Conservation (phyloP, 345 rosid species). For the Pelargonium nanum region DNA sequence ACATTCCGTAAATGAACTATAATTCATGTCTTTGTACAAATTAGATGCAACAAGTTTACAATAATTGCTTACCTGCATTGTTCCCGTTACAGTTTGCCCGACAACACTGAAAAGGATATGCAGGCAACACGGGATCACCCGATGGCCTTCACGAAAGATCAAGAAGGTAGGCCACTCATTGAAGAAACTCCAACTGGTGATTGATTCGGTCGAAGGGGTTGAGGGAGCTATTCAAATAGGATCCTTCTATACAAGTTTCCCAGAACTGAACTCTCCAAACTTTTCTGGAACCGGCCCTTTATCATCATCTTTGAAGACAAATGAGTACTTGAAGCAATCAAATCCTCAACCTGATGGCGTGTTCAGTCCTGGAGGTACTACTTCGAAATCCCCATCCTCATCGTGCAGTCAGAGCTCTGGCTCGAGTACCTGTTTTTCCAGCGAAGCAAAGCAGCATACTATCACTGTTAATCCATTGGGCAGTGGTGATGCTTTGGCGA, state of each 20-base stretch:
- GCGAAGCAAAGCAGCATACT: conserved; percentile 41
- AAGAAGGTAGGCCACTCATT: conserved; percentile 92
- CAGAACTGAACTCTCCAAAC: conserved; percentile 60
- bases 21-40: too few species aligned
- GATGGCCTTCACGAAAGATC: conserved; percentile 96
- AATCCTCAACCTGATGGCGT: conserved; percentile 29
- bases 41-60: too few species aligned
- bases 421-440: conserved; percentile 57
- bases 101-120: conserved; percentile 95
- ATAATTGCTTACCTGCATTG: conserved; percentile 12
- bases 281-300: conserved; percentile 28
- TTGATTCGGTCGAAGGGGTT: conserved; percentile 86
- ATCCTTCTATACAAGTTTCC: conserved; percentile 78
- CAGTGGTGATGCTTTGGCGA: conserved; percentile 16
- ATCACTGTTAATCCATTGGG: conserved; percentile 15
- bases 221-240: conserved; percentile 69
- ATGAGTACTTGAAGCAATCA: conserved; percentile 21
- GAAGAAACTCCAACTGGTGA: conserved; percentile 81
- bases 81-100: conserved; percentile 73
- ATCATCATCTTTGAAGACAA: conserved; percentile 23
- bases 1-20: too few species aligned
- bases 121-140: conserved; percentile 78
- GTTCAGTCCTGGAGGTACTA: conserved; percentile 25
- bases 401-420: conserved; percentile 73
- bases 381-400: conserved; percentile 56